Evolutionary conservation across 2,329 filamentous ascomycete genomes (phyloP).

Genomic region (Reticulascus tulasneorum): DNA sequence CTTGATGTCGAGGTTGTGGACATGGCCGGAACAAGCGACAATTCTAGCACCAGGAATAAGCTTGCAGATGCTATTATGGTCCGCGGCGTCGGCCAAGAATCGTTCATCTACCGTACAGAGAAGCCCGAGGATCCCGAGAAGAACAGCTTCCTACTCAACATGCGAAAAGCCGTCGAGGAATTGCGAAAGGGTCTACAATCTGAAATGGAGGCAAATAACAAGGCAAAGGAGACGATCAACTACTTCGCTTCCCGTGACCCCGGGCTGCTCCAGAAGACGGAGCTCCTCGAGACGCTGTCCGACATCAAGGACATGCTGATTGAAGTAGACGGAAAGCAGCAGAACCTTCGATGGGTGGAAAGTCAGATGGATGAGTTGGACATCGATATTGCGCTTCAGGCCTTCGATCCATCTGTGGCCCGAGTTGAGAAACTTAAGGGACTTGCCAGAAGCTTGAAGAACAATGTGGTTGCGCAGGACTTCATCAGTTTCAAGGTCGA

Average conservation of each 20-base stretch:
- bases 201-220: constrained; percentile 83
- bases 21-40: constrained; percentile 65
- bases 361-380: constrained; percentile 93
- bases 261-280: constrained; percentile 71
- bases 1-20: constrained; percentile 92
- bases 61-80: constrained; percentile 87
- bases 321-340: constrained; percentile 93
- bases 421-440: constrained; percentile 81
- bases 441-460: constrained; percentile 75
- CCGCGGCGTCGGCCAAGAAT: constrained; percentile 78
- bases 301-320: constrained; percentile 84
- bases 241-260: constrained; percentile 79
- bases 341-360: constrained; percentile 94
- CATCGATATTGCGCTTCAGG: constrained; percentile 89
- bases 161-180: constrained; percentile 89
- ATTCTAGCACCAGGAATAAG: constrained; percentile 50
- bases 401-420: constrained; percentile 78
- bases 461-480: constrained; percentile 82
- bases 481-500: constrained; percentile 91
- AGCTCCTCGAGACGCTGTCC: constrained; percentile 73
- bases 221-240: constrained; percentile 78
- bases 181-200: constrained; percentile 79
- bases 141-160: constrained; percentile 75
- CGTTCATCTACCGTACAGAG: constrained; percentile 91
- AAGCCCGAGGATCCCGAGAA: constrained; percentile 78